phyloP scores from a whole-genome alignment of 2,329 filamentous ascomycete species.

The Colletotrichum liriopes region DNA sequence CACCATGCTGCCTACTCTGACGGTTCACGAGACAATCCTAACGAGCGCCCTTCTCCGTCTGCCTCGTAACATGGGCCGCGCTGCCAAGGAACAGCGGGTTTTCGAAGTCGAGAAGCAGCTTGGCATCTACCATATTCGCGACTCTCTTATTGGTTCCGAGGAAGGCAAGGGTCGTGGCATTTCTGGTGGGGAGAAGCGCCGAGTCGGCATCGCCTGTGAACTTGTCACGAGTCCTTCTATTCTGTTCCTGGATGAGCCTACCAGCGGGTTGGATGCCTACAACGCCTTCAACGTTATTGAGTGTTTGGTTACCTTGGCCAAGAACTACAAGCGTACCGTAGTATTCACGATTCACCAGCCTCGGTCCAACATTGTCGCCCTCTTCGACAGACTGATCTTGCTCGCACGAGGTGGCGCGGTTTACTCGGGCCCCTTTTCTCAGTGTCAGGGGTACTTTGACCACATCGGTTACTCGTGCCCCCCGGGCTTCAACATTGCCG shows the following conservation, averaged over 20 bases:
- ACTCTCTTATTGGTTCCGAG: slow-evolving; percentile 96
- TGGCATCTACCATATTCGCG: slow-evolving; percentile 93
- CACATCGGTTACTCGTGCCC: slow-evolving; percentile 93
- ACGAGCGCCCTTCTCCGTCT: slow-evolving; percentile 93
- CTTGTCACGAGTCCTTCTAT: slow-evolving; percentile 98
- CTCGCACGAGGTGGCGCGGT: slow-evolving; percentile 91
- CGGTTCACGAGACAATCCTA: slow-evolving; percentile 97
- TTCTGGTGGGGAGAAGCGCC: slow-evolving; percentile 95
- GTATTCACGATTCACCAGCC: slow-evolving; percentile 99
- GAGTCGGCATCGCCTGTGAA: slow-evolving; percentile 97
- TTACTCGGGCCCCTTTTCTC: slow-evolving; percentile 91
- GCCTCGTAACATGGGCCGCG: slow-evolving; percentile 90
- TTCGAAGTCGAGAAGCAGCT: slow-evolving; percentile 96
- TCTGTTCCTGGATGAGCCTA: slow-evolving; percentile 96
- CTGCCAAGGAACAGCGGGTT: slow-evolving; percentile 91
- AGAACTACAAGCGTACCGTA: slow-evolving; percentile 96
- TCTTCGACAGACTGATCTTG: slow-evolving; percentile 95
- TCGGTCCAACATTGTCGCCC: slow-evolving; percentile 95
- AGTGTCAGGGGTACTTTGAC: slow-evolving; percentile 94
- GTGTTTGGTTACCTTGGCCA: slow-evolving; percentile 93
- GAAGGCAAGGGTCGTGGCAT: slow-evolving; percentile 95
- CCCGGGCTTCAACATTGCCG: slow-evolving; percentile 97
- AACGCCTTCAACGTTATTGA: slow-evolving; percentile 99
- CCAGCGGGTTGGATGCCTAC: slow-evolving; percentile 94
- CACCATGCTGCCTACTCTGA: slow-evolving; percentile 94